Conservation (phyloP, 768 basidiomycete species). For the Boletales sp. region DNA sequence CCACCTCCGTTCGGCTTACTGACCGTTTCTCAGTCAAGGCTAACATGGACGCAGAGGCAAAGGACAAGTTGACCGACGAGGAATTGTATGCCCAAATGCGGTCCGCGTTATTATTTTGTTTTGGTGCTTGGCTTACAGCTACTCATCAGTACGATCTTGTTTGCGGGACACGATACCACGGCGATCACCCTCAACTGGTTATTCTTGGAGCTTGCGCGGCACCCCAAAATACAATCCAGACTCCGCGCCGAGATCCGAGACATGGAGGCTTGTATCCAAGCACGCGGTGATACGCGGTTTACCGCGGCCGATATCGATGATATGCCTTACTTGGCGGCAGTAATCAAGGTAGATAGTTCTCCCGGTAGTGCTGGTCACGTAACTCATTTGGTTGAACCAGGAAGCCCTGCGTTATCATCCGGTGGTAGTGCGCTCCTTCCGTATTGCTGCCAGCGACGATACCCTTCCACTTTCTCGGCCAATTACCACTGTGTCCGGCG, state of each 20-base stretch:
- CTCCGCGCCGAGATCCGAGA: constrained; percentile 40
- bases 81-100: background rate
- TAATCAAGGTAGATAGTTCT: constrained; percentile 28
- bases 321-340: constrained; percentile 42
- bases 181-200: constrained; percentile 39
- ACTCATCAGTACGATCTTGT: constrained; percentile 39
- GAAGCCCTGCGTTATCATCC: too few species aligned
- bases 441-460: too few species aligned
- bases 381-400: too few species aligned
- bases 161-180: constrained; percentile 50
- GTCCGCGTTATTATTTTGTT: too few species aligned
- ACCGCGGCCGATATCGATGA: constrained; percentile 40
- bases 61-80: constrained; percentile 17
- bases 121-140: too few species aligned
- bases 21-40: constrained; percentile 27
- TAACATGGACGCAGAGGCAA: constrained; percentile 25
- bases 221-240: constrained; percentile 53
- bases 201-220: constrained; percentile 50
- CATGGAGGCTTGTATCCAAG: background rate
- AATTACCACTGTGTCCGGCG: too few species aligned
- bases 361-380: too few species aligned
- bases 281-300: background rate
- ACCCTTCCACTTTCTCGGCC: too few species aligned
- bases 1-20: too few species aligned
- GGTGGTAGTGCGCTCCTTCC: too few species aligned